Percentiles rank a stretch among this genome's conserved stretches.
Evolutionary conservation across 2,329 filamentous ascomycete species (phyloP).

Genomic region (Sporothrix sp.): DNA sequence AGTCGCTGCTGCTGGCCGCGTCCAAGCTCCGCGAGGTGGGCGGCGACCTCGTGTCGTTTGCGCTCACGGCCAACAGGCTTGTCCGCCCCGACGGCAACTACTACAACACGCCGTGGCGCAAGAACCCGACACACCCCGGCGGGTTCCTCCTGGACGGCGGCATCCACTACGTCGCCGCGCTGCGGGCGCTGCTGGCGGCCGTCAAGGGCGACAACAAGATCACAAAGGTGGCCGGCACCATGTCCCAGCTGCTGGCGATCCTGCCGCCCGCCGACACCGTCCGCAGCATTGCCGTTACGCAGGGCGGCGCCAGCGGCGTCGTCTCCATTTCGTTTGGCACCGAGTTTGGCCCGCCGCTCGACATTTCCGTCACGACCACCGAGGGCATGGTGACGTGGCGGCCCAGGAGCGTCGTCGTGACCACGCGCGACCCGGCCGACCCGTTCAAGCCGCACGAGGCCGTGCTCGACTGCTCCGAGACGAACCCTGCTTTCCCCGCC

Average conservation of each 20-base stretch:
- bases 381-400: conserved; percentile 22
- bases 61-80: conserved; percentile 33
- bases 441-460: not conserved
- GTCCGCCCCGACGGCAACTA: conserved; percentile 38
- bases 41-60: conserved; percentile 26
- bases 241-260: conserved; percentile 42
- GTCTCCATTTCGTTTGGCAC: conserved; percentile 24
- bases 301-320: conserved; percentile 20
- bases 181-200: conserved; percentile 47
- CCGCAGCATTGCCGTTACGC: conserved; percentile 37
- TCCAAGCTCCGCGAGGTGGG: conserved; percentile 20
- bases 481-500: conserved; percentile 11
- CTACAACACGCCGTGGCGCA: conserved; percentile 48
- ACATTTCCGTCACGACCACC: conserved; percentile 23
- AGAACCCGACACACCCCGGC: conserved; percentile 60
- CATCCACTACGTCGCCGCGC: conserved; percentile 59
- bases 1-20: conserved; percentile 19
- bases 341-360: conserved; percentile 23
- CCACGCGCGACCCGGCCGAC: conserved; percentile 4
- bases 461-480: conserved; percentile 17
- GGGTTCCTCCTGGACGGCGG: conserved; percentile 70
- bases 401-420: conserved; percentile 18
- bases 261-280: conserved; percentile 59
- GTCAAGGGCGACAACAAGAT: conserved; percentile 28
- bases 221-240: conserved; percentile 43